Conservation (phyloP, 1,284 basidiomycete genomes). For the Ustilago cynodontis region DNA sequence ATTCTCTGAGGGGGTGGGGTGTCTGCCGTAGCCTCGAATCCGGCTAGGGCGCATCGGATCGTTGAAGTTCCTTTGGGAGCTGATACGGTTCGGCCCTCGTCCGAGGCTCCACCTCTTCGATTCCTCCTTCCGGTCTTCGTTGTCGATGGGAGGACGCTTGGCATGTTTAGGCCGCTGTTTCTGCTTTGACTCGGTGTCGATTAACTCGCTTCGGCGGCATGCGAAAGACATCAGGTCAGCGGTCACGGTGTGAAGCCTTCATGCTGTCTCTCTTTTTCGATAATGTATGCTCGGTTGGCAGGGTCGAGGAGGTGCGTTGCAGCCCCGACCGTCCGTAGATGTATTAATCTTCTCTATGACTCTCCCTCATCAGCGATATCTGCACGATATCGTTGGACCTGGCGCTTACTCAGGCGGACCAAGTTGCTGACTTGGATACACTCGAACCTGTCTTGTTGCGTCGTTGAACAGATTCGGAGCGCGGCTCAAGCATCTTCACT, state of each 20-base stretch:
- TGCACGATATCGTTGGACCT: not conserved
- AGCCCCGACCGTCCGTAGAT: constrained; percentile 51
- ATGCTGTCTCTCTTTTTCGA: constrained; percentile 24
- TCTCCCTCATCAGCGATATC: constrained; percentile 19
- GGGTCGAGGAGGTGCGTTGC: constrained; percentile 32
- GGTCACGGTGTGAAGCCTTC: constrained; percentile 50
- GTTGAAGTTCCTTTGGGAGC: constrained; percentile 8
- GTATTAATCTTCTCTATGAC: constrained; percentile 60
- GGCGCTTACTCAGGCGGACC: not conserved
- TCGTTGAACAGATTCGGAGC: not conserved
- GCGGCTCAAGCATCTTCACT: not conserved
- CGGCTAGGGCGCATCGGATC: constrained; percentile 7
- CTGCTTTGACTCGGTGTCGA: constrained; percentile 27
- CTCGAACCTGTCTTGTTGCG: not conserved
- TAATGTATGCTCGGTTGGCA: constrained; percentile 13
- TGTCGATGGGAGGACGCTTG: constrained; percentile 26
- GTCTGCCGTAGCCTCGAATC: constrained; percentile 37
- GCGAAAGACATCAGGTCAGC: constrained; percentile 40
- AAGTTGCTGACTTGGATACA: constrained; percentile 10
- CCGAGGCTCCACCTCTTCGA: constrained; percentile 29
- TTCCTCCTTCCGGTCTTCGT: constrained; percentile 18
- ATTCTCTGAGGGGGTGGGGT: constrained; percentile 59
- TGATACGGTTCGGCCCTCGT: constrained; percentile 15
- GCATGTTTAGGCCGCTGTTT: constrained; percentile 45
- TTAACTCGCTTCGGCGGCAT: constrained; percentile 55